phyloP scores from a whole-genome alignment of 495 filamentous ascomycete species.

The Neurospora africana region DNA sequence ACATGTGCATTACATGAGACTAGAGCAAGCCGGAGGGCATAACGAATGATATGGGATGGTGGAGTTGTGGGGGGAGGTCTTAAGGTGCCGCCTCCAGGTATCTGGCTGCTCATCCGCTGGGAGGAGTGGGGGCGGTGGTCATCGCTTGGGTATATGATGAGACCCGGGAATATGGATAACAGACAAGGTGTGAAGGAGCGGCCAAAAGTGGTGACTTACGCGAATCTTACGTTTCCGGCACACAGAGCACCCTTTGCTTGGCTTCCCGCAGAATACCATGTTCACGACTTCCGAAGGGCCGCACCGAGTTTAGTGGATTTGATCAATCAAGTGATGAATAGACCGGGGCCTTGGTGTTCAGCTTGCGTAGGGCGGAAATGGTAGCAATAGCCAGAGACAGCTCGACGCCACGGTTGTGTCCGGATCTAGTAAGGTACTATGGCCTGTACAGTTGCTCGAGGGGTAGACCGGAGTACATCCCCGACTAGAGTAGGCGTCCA shows the following conservation, averaged over 20 bases:
- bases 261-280: conserved; percentile 68
- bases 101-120: neutral
- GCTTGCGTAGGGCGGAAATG: neutral
- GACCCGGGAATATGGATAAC: neutral
- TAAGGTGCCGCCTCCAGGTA: neutral
- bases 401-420: neutral
- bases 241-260: conserved; percentile 57
- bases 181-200: neutral
- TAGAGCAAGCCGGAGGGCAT: neutral
- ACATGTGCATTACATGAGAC: neutral
- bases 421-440: neutral
- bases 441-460: neutral
- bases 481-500: neutral
- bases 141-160: neutral
- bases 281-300: conserved; percentile 6
- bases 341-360: neutral
- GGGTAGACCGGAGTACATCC: neutral
- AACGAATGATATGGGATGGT: neutral
- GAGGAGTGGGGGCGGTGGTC: neutral
- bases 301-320: neutral
- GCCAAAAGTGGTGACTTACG: conserved; percentile 15
- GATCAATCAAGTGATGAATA: neutral
- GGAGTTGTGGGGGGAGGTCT: neutral
- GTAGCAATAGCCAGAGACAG: neutral
- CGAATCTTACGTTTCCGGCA: conserved; percentile 46